Conservation (phyloP, 352 stramenopile genomes). For the Phytophthora tentaculata region DNA sequence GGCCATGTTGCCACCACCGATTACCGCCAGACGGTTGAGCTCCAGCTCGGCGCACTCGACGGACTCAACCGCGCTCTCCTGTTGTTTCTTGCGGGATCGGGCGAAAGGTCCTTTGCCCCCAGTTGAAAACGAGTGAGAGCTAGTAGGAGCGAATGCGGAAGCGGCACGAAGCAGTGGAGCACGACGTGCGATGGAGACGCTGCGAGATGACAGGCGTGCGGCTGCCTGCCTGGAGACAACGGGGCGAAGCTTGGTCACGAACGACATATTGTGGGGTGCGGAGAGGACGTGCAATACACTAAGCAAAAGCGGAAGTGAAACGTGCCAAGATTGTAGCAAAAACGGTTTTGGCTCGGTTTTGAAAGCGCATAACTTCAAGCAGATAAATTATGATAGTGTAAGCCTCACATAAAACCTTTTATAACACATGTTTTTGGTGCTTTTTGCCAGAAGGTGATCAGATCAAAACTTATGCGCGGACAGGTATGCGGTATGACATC, state of each 20-base stretch:
- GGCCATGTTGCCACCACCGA: slow-evolving; percentile 91
- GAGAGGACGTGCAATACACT: background rate
- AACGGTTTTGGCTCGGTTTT: slow-evolving; percentile 1
- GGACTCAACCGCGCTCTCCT: background rate
- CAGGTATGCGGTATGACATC: slow-evolving; percentile 20
- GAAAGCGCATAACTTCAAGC: slow-evolving; percentile 14
- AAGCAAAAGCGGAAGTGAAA: slow-evolving; percentile 29
- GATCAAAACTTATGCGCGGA: slow-evolving; percentile 26
- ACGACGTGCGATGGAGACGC: slow-evolving; percentile 6
- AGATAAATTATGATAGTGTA: background rate
- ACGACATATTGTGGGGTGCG: slow-evolving; percentile 17
- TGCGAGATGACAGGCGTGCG: slow-evolving; percentile 5
- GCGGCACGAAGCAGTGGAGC: slow-evolving; percentile 11
- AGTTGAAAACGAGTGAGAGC: slow-evolving; percentile 11
- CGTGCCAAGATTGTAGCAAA: background rate
- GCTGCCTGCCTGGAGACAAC: background rate
- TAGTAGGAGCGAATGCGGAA: background rate
- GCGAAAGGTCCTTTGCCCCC: slow-evolving; percentile 32
- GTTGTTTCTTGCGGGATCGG: slow-evolving; percentile 26
- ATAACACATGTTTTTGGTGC: too few relatives aligned
- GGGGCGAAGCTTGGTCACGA: slow-evolving; percentile 25
- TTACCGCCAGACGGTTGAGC: slow-evolving; percentile 70
- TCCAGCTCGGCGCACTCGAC: slow-evolving; percentile 35
- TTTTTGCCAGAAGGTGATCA: background rate
- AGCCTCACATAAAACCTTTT: too few relatives aligned